Evolutionary conservation across 2,329 filamentous ascomycete species (phyloP), one percentile per base, ranked within the genome.

Genomic region (Phoma herbarum): DNA sequence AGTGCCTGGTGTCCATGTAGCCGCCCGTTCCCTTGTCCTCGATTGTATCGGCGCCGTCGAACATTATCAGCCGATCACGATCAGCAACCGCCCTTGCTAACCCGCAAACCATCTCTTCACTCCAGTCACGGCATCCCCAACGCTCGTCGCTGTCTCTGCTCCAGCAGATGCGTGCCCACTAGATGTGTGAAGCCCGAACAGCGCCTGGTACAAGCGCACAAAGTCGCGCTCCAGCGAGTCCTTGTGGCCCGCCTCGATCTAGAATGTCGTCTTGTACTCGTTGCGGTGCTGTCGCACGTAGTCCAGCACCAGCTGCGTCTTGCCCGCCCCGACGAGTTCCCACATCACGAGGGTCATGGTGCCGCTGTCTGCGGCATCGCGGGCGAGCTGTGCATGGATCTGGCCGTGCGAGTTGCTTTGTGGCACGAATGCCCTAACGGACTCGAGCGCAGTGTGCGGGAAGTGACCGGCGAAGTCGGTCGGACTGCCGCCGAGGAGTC

Each of bases 291-390:
- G 55, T 35, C 60, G 53, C 20, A 66, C 44, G 37, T 70, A 67
- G n/a, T n/a, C n/a, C n/a, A n/a, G n/a, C n/a, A n/a, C n/a, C n/a
- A n/a, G n/a, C n/a, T n/a, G n/a, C n/a, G 55, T 58, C 51, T 70
- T 70, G 6, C 65, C 66, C 2, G 58, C 59, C n/a, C 68, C 65
- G n/a, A 66, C 63, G 1, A 70, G 59, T 18, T 65, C 66, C 43
- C 55, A 62, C 23, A 64, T 54, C 11, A 61, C 60, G 47, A 49
- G 33, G 16, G 45, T 56, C 12, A 18, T 47, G 29, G 47, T 47
- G 41, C 29, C 39, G 31, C 23, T 44, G 50, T 43, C 5, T 49
- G 50, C 28, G 37, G 50, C 45, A 54, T 47, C 14, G 45, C 44
- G 52, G 31, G n/a, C 25, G n/a, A 60, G 59, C 42, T 62, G 59